Evolutionary conservation across 768 basidiomycete species (phyloP).

Genomic region (Boletus patriciae): DNA sequence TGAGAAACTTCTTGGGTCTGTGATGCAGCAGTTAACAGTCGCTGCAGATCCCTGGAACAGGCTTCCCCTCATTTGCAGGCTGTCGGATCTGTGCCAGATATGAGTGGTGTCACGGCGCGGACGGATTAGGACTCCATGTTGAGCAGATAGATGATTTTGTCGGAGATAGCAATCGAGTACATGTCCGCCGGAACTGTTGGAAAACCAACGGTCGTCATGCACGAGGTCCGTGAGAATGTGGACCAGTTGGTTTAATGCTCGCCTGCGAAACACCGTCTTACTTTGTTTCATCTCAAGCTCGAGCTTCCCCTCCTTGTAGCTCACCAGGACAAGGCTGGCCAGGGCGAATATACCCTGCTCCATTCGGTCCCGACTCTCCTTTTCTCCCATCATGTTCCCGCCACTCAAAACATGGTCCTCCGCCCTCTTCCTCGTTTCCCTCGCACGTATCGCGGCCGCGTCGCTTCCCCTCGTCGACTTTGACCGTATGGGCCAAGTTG

Average conservation of each 20-base stretch:
- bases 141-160: not conserved
- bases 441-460: constrained; percentile 30
- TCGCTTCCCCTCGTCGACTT: constrained; percentile 64
- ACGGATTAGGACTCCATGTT: constrained; percentile 12
- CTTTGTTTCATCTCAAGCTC: not conserved
- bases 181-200: not conserved
- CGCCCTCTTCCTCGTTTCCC: constrained; percentile 21
- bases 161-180: not conserved
- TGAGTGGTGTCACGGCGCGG: constrained; percentile 38
- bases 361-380: constrained; percentile 4
- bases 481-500: constrained; percentile 87
- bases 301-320: not conserved
- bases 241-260: constrained; percentile 14
- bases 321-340: not conserved
- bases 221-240: constrained; percentile 25
- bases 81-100: constrained; percentile 49
- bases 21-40: constrained; percentile 4
- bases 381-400: constrained; percentile 9
- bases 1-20: constrained; percentile 40
- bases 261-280: not conserved
- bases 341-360: constrained; percentile 12
- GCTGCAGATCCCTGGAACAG: constrained; percentile 53
- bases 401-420: constrained; percentile 24
- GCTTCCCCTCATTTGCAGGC: constrained; percentile 59
- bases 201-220: not conserved